Evolutionary conservation across 2,329 filamentous ascomycete species (phyloP), one percentile per base, ranked within the genome.

Genomic region (Neoscytalidium dimidiatum): DNA sequence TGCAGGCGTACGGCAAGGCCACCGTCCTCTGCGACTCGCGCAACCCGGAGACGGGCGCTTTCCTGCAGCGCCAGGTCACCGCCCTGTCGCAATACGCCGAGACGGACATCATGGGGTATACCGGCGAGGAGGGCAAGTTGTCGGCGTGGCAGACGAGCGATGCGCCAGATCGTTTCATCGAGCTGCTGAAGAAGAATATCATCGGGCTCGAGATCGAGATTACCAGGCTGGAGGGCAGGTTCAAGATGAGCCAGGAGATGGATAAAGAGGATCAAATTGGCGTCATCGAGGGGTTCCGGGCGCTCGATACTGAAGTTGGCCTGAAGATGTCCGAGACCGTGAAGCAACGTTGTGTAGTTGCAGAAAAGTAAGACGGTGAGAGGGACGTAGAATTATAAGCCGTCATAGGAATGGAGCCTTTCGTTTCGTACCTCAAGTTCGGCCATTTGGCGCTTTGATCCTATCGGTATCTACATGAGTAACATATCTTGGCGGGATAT

Each of bases 1-100:
- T 83, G 0, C 86, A 91, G 74, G 86, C 80, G 0, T 90, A 90
- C 68, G 88, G 88, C 1, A 81, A 74, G 1, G 84, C 85, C 1
- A 84, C 67, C 0, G 75, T 90, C 4, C 85, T 82, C 68, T 83
- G 77, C 65, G 84, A 90, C 65, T 71, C 82, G 6, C 80, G 80
- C 52, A 72, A 80, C 0, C 70, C 76, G 0, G 79, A 82, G 26
- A 85, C 85, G 0, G 70, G 72, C 0, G 66, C 67, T 0, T 90
- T 85, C 64, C 73, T 91, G 11, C 67, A 74, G 0, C 76, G 71
- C 49, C 86, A 89, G 70, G 76, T 89, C 3, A 68, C 77, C 1
- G 86, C 86, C 64, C 74, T 90, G 9, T 81, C 83, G 0, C 71
- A 74, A 1, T 78, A 85, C 41, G 76, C 78, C 0, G 88, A 91